These are phyloP conservation scores for Clausena lansium DNA, from an alignment of 345 rosid genomes.

Conservation along the genomic window DNA sequence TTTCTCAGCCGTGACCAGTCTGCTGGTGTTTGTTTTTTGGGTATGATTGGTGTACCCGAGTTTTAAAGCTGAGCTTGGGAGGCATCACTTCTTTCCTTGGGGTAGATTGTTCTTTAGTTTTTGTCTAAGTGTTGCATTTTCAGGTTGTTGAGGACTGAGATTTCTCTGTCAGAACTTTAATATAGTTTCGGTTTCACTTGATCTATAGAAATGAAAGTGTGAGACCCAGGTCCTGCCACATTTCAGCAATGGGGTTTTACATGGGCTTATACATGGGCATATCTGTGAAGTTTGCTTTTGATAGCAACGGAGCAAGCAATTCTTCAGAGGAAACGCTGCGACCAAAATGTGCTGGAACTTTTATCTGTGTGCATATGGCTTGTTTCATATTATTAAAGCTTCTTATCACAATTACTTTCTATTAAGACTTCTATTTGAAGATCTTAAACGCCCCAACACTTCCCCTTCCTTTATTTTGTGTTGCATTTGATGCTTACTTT, in stretches of 20 bases:
- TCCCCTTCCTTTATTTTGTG: neutral
- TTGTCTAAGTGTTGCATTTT: neutral
- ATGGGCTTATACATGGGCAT: neutral
- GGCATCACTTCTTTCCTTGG: neutral
- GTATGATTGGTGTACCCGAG: neutral
- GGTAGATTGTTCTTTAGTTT: neutral
- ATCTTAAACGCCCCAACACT: neutral
- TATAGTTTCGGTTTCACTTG: neutral
- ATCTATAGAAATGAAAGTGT: neutral
- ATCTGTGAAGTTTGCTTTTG: neutral
- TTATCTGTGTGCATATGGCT: neutral
- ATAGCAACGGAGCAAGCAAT: too few relatives aligned
- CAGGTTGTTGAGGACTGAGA: neutral
- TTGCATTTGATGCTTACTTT: neutral
- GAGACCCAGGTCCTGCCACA: neutral
- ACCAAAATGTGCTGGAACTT: neutral
- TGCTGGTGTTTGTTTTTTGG: neutral
- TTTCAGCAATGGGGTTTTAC: neutral
- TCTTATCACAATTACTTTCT: neutral
- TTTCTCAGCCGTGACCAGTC: neutral
- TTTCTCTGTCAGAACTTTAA: neutral
- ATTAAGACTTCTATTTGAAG: neutral
- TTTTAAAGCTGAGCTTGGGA: neutral
- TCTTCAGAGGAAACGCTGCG: neutral
- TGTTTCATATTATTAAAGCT: neutral